Evolutionary conservation across 2,329 filamentous ascomycete genomes (phyloP), one percentile per base, ranked within the genome.

Genomic region (Chrysosporium keratinophilum): DNA sequence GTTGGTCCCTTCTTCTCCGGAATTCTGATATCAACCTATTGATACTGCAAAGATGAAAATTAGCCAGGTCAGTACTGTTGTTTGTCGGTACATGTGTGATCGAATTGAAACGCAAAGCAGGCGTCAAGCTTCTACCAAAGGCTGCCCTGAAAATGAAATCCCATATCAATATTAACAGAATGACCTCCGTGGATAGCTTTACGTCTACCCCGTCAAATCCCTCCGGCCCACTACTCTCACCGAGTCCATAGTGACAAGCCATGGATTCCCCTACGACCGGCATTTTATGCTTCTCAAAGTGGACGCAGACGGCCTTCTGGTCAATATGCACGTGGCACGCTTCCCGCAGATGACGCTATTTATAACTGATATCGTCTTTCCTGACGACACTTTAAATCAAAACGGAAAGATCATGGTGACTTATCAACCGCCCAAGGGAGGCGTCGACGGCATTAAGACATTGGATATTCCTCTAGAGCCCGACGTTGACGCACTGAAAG

Each of bases 191-290:
- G 17, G 9, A 39, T 31, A 83, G 79, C 74, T 88, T 35, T 86
- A 83, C 67, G 75, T 85, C 46, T 87, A 88, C 65, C 84, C 85
- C 41, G 82, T 88, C 69, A 88, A 88, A 65, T 83, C 78, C 6
- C 76, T 88, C n/a, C 79, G 81, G 35, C 79, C 78, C 49, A 78
- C 84, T 52, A 67, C 74, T 15, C 69, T 88, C 33, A 56, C 72
- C 3, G 67, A 70, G 0, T 75, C 82, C 2, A 67, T 69, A n/a
- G 67, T 87, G 45, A 78, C 77, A 4, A 72, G 74, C n/a, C 76
- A 81, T 58, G 84, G 85, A 12, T 74, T 87, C 60, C 71, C 73
- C 40, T 71, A 85, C 64, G 85, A 89, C 69, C 78, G 85, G 9
- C 74, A 75, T 34, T 88, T 87, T 68, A 86, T 88, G 79, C 76